A percentile compares a stretch with the other conserved stretches of the same genome.
These are phyloP conservation scores for Hymenoscyphus salicellus DNA, from an alignment of 2,329 filamentous ascomycete genomes.

Conservation along the genomic window DNA sequence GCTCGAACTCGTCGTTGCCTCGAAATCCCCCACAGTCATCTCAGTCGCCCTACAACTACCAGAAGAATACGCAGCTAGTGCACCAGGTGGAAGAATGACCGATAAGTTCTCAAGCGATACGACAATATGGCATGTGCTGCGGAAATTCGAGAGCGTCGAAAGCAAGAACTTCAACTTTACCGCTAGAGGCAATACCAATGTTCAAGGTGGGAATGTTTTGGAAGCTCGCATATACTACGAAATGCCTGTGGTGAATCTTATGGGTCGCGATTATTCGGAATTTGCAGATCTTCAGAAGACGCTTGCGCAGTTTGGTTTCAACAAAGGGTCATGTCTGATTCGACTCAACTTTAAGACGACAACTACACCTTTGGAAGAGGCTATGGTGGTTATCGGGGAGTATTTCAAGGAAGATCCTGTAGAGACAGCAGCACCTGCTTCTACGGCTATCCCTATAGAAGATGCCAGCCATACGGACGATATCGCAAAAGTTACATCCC, in stretches of 20 bases:
- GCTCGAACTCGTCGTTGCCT: slow-evolving; percentile 84
- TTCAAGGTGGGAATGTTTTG: slow-evolving; percentile 48
- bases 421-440: slow-evolving; percentile 5
- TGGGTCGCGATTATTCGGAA: slow-evolving; percentile 73
- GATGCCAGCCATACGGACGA: background rate
- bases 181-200: slow-evolving; percentile 69
- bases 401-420: slow-evolving; percentile 56
- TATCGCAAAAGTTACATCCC: background rate
- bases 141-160: slow-evolving; percentile 78
- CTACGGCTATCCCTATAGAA: background rate
- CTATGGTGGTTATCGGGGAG: slow-evolving; percentile 74
- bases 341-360: slow-evolving; percentile 74
- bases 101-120: slow-evolving; percentile 87
- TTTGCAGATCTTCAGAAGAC: slow-evolving; percentile 87
- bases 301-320: slow-evolving; percentile 80
- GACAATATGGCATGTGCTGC: slow-evolving; percentile 82
- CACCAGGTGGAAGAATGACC: slow-evolving; percentile 65
- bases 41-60: slow-evolving; percentile 87
- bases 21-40: slow-evolving; percentile 79
- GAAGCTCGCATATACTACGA: slow-evolving; percentile 84
- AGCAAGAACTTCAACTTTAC: slow-evolving; percentile 74
- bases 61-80: slow-evolving; percentile 61
- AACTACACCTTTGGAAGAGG: slow-evolving; percentile 76
- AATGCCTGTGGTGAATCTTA: slow-evolving; percentile 77
- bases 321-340: slow-evolving; percentile 76